Evolutionary conservation across 1,139 yeast species (phyloP).

Genomic region (Magnusiomyces tetraspermus): DNA sequence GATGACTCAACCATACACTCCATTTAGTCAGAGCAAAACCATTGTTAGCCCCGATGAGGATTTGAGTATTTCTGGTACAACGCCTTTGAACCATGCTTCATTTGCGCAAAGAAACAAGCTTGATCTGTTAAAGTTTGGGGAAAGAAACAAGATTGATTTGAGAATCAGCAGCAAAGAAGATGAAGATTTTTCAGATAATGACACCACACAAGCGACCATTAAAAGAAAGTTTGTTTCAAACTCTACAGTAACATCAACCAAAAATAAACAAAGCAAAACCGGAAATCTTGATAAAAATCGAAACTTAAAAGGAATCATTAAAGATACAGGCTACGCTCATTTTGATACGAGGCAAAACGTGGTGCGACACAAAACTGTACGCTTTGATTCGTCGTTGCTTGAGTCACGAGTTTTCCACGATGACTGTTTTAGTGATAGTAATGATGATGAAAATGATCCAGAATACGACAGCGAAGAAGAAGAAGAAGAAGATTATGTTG

Average conservation of each 20-base stretch:
- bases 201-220: no score
- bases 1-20: not conserved
- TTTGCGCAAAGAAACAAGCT: no score
- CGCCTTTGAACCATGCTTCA: no score
- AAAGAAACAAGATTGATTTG: no score
- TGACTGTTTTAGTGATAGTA: not conserved
- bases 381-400: conserved; percentile 3
- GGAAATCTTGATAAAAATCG: not conserved
- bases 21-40: not conserved
- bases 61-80: no score
- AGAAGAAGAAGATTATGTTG: not conserved
- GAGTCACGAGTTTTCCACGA: conserved; percentile 11
- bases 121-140: no score
- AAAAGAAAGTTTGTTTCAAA: not conserved
- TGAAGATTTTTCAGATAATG: no score
- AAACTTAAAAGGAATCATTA: not conserved
- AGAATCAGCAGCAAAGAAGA: no score
- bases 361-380: conserved; percentile 10
- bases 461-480: not conserved
- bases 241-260: not conserved
- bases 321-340: conserved; percentile 9
- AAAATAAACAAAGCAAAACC: not conserved
- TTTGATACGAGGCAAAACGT: conserved; percentile 11
- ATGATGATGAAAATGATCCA: not conserved
- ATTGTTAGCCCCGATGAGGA: not conserved